A percentile compares a stretch with the other conserved stretches of the same genome.
Evolutionary conservation across 108 stramenopile genomes (phyloP).

Genomic region (Skeletonema costatum): DNA sequence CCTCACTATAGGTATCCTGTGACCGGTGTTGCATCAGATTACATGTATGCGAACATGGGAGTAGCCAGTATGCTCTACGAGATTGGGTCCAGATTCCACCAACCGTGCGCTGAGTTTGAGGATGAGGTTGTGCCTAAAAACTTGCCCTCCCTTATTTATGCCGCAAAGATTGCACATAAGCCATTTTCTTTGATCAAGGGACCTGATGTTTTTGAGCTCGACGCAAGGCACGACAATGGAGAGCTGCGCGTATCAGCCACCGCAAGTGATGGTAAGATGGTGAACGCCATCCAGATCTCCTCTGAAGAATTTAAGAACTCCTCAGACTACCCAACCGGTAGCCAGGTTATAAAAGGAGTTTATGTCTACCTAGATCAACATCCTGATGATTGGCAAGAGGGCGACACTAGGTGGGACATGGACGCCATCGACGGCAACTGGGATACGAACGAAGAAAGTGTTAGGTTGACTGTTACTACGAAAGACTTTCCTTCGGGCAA

Average conservation of each 20-base stretch:
- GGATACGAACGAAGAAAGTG: not conserved
- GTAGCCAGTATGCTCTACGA: slow-evolving; percentile 53
- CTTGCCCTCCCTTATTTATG: slow-evolving; percentile 40
- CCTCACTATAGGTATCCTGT: slow-evolving; percentile 27
- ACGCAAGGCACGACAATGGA: not conserved
- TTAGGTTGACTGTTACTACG: not conserved
- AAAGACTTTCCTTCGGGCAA: slow-evolving; percentile 15
- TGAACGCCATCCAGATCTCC: not conserved
- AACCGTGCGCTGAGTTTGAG: slow-evolving; percentile 50
- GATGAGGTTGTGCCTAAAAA: slow-evolving; percentile 36
- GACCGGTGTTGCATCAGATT: slow-evolving; percentile 49
- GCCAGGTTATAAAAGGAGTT: not conserved
- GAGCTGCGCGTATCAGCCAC: not conserved
- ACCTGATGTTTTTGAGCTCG: slow-evolving; percentile 42
- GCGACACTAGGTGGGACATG: not conserved
- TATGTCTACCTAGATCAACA: not conserved
- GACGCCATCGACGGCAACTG: slow-evolving; percentile 9
- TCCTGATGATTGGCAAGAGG: not conserved
- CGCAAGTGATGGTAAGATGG: slow-evolving; percentile 1
- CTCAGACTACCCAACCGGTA: slow-evolving; percentile 1
- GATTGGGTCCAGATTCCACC: slow-evolving; percentile 48
- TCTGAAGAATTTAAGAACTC: not conserved
- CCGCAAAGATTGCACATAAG: slow-evolving; percentile 29
- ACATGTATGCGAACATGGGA: slow-evolving; percentile 43
- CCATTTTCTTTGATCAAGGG: slow-evolving; percentile 49